A percentile compares a stretch with the other conserved stretches of the same genome.
These are phyloP conservation scores for Arachis stenosperma DNA, from an alignment of 306 rosid species.

Conservation along the genomic window DNA sequence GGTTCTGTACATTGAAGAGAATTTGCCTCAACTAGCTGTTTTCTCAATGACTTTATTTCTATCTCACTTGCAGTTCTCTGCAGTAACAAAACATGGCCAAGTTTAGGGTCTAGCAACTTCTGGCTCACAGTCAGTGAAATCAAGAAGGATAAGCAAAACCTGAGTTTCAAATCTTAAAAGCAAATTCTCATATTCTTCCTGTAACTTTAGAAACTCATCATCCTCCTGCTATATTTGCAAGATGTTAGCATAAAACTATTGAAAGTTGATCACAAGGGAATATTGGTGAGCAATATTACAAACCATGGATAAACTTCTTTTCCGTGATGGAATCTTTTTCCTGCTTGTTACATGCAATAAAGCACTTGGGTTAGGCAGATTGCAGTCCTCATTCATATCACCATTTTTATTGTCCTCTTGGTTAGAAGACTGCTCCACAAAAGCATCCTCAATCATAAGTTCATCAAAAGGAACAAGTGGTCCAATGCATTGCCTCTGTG, in stretches of 20 bases:
- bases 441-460: slow-evolving; percentile 56
- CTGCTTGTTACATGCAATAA: slow-evolving; percentile 84
- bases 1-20: slow-evolving; percentile 36
- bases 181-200: slow-evolving; percentile 78
- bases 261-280: slow-evolving; percentile 32
- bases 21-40: slow-evolving; percentile 55
- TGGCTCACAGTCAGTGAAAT: slow-evolving; percentile 28
- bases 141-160: slow-evolving; percentile 49
- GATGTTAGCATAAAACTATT: slow-evolving; percentile 38
- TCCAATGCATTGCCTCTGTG: slow-evolving; percentile 53
- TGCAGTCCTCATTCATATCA: slow-evolving; percentile 45
- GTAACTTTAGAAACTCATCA: slow-evolving; percentile 52
- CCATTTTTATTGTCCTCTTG: slow-evolving; percentile 50
- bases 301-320: slow-evolving; percentile 67
- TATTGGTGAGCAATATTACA: slow-evolving; percentile 38
- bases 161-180: slow-evolving; percentile 65
- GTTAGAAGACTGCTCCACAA: slow-evolving; percentile 47
- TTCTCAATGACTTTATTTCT: slow-evolving; percentile 66
- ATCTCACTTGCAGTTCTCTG: slow-evolving; percentile 76
- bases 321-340: slow-evolving; percentile 65
- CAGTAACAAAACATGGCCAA: slow-evolving; percentile 33
- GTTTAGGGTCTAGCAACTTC: slow-evolving; percentile 19
- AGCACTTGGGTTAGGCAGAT: slow-evolving; percentile 65
- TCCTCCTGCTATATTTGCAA: slow-evolving; percentile 62
- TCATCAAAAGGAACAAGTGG: slow-evolving; percentile 86